Evolutionary conservation across 345 rosid genomes (phyloP).

Genomic region (Eucalyptus urophylla): DNA sequence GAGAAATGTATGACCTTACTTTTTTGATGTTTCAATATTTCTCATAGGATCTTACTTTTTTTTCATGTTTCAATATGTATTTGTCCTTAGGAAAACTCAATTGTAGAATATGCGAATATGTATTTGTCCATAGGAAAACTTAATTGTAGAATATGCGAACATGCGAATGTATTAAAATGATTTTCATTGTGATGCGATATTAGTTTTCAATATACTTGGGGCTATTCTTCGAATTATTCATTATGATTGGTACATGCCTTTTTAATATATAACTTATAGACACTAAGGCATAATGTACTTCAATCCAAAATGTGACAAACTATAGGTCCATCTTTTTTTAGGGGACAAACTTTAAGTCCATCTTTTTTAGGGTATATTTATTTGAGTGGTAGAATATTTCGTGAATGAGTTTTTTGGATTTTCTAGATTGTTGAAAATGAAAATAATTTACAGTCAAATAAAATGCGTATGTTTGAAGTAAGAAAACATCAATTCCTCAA

Average conservation of each 20-base stretch:
- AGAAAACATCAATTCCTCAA: neutral
- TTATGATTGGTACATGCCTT: neutral
- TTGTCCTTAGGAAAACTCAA: too few relatives aligned
- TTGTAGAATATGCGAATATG: too few relatives aligned
- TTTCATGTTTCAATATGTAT: too few relatives aligned
- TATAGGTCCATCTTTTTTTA: neutral
- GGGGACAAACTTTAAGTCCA: neutral
- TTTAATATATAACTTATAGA: neutral
- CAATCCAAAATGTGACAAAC: neutral
- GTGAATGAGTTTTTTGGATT: neutral
- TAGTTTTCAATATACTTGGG: accelerated
- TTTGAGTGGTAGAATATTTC: neutral
- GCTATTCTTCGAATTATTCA: neutral
- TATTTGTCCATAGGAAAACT: neutral
- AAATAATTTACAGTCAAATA: neutral
- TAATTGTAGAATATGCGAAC: neutral
- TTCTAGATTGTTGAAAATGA: neutral
- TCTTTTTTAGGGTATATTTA: neutral
- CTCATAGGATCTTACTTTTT: too few relatives aligned
- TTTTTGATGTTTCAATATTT: too few relatives aligned
- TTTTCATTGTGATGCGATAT: accelerated
- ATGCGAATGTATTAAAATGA: neutral
- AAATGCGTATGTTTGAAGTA: neutral
- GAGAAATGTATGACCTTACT: neutral
- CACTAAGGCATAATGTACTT: neutral